Evolutionary conservation across 352 stramenopile species (phyloP).

Genomic region (Pythium aquatile): DNA sequence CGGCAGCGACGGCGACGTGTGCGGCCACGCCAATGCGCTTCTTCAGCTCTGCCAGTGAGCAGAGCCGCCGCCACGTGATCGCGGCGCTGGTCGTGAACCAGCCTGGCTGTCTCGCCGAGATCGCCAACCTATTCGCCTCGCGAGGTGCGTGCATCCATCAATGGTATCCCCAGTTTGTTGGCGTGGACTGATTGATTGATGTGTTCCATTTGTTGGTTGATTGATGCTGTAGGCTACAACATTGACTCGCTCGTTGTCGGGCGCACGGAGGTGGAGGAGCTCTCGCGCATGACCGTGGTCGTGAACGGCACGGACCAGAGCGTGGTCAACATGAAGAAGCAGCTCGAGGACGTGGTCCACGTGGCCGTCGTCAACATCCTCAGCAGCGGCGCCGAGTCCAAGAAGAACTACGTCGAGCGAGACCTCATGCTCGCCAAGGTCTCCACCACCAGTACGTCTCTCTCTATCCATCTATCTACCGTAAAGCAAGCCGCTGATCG

Average conservation of each 20-base stretch:
- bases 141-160: constrained; percentile 39
- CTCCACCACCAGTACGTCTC: constrained; percentile 63
- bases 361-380: constrained; percentile 86
- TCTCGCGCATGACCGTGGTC: constrained; percentile 85
- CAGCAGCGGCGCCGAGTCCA: constrained; percentile 51
- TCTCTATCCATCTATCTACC: not conserved
- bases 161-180: not conserved
- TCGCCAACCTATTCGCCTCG: constrained; percentile 82
- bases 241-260: constrained; percentile 87
- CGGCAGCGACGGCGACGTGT: not conserved
- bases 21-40: constrained; percentile 29
- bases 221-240: constrained; percentile 63
- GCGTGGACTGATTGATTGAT: not conserved
- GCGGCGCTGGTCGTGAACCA: constrained; percentile 84
- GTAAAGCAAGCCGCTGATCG: not conserved
- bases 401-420: constrained; percentile 86
- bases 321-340: constrained; percentile 88
- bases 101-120: constrained; percentile 80
- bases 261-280: constrained; percentile 80
- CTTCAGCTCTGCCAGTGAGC: constrained; percentile 29
- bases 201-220: not conserved
- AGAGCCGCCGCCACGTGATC: constrained; percentile 78
- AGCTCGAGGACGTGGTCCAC: constrained; percentile 86
- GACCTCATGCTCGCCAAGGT: constrained; percentile 88
- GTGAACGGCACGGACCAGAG: constrained; percentile 79